Evolutionary conservation across 1,139 yeast species (phyloP), one percentile per base, ranked within the genome.

Genomic region (Hyphopichia buzzinii): DNA sequence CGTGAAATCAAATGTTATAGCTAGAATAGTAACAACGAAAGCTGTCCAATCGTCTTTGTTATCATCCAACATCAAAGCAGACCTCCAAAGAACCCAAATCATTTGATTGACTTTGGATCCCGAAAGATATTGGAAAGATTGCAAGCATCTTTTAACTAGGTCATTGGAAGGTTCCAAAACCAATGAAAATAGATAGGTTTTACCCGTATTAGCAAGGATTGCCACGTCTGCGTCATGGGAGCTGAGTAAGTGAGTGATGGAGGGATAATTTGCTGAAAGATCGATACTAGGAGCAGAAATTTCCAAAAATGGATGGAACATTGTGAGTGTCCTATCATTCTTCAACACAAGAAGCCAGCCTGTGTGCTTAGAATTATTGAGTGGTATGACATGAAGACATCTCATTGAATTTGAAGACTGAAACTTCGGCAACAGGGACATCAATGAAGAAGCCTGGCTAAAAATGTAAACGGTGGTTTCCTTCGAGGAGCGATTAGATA

Each of bases 281-380:
- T 48, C 43, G 7, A 77, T 59, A 3, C 61, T 48, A 0, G 78
- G 72, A 0, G 92, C 77, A 3, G 57, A 55, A 2, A 84, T 52
- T 22, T 77, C 76, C 8, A 81, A 59, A 46, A 85, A 82, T 1
- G 95, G 95, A 46, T 86, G 81, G 29, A 77, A 70, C 4, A 87
- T 50, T 12, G 63, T 62, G 15, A 83, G 35, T 3, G 55, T 51
- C 7, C 55, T 47, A 3, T 54, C 53, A 10, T 64, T 63, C 14
- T 60, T 60, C 10, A 72, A 52, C 4, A 63, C 58, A 2, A 73
- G 54, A n/a, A 76, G 59, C 46, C 59, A 63, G 1, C 80, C 80
- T 6, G 62, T 64, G 41, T 64, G 64, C 1, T 46, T 45, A 2
- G 53, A 36, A 33, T 62, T 57, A 14, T 48, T 46, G 28, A 77